These are phyloP conservation scores for Cyclotella distinguenda DNA, from an alignment of 108 stramenopile species.

Conservation along the genomic window DNA sequence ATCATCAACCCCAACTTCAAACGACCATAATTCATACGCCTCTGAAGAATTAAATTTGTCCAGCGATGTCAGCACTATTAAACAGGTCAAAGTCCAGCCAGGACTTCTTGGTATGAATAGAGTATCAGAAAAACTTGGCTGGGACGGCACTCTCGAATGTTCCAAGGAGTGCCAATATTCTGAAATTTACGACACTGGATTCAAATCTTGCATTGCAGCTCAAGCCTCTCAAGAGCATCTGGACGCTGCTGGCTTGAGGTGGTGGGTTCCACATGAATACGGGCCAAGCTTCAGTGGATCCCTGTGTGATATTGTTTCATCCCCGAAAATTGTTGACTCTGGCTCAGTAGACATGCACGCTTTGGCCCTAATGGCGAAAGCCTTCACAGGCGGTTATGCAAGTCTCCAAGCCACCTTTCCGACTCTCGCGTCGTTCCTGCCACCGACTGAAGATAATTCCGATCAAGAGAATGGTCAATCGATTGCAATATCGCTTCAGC, in stretches of 20 bases:
- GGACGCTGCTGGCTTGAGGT: slow-evolving; percentile 64
- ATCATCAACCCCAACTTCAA: slow-evolving; percentile 3
- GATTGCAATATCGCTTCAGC: slow-evolving; percentile 76
- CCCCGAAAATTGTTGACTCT: slow-evolving; percentile 30
- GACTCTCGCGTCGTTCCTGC: slow-evolving; percentile 42
- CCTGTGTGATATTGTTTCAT: slow-evolving; percentile 64
- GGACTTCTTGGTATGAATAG: slow-evolving; percentile 60
- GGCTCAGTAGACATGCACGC: slow-evolving; percentile 37
- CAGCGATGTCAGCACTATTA: slow-evolving; percentile 31
- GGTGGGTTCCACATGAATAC: slow-evolving; percentile 79
- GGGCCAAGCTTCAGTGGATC: slow-evolving; percentile 70
- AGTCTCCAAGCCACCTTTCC: slow-evolving; percentile 49
- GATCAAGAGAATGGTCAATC: slow-evolving; percentile 37
- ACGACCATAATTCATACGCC: background rate
- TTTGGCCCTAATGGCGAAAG: slow-evolving; percentile 49
- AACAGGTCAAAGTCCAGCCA: slow-evolving; percentile 60
- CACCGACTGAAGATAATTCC: slow-evolving; percentile 13
- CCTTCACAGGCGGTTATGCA: slow-evolving; percentile 54
- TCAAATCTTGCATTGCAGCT: slow-evolving; percentile 72
- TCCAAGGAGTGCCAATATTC: slow-evolving; percentile 6
- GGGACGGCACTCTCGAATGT: slow-evolving; percentile 58
- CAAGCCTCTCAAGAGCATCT: slow-evolving; percentile 57
- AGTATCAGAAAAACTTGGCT: slow-evolving; percentile 61
- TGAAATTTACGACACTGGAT: slow-evolving; percentile 54
- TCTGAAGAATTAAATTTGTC: slow-evolving; percentile 9